Evolutionary conservation across 495 filamentous ascomycete species (phyloP).

Genomic region (Podospora sp.): DNA sequence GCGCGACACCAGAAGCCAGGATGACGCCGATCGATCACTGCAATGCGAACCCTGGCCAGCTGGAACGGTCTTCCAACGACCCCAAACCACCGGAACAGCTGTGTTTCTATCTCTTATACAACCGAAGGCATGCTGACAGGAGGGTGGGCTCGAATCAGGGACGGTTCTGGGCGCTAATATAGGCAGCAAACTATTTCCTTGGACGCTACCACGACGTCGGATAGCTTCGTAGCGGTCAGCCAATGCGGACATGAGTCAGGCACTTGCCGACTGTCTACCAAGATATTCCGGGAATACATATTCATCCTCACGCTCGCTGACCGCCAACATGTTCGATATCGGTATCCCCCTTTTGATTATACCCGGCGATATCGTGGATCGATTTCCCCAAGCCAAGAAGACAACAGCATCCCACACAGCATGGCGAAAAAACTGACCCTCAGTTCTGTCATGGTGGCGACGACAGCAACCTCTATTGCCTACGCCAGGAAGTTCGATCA

Average conservation of each 20-base stretch:
- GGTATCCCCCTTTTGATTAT: neutral
- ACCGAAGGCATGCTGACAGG: neutral
- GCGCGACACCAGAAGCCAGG: neutral
- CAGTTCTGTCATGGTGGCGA: constrained; percentile 11
- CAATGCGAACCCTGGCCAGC: neutral
- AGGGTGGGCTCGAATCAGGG: neutral
- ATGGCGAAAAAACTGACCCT: constrained; percentile 23
- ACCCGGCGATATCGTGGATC: neutral
- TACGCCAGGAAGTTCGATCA: constrained; percentile 21
- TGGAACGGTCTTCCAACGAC: neutral
- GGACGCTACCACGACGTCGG: neutral
- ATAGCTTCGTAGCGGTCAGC: neutral
- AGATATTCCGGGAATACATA: neutral
- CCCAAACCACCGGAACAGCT: neutral
- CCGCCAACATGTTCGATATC: neutral
- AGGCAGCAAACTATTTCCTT: neutral
- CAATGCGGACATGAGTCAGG: neutral
- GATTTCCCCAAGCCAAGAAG: neutral
- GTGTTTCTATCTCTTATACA: neutral
- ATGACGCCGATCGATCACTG: neutral
- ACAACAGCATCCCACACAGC: constrained; percentile 4
- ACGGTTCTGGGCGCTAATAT: neutral
- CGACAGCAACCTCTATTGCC: constrained; percentile 12
- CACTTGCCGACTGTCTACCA: neutral
- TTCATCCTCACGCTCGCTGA: neutral